phyloP scores from a whole-genome alignment of 176 grass and related monocot species.

The Thinopyrum elongatum region DNA sequence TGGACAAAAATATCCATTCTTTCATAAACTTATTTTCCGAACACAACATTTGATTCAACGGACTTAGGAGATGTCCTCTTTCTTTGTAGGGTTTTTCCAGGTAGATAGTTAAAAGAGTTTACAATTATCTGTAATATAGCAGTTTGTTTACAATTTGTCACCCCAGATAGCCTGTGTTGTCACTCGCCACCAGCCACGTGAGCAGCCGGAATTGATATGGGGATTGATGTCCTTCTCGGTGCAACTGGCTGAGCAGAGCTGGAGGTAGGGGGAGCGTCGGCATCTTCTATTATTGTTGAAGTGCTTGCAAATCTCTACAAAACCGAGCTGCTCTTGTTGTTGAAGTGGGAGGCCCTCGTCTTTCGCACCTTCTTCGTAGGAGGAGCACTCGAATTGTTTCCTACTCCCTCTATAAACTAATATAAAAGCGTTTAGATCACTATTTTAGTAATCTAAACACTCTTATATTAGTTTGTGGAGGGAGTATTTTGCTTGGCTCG shows the following conservation, averaged over 20 bases:
- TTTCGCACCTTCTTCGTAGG: conserved; percentile 49
- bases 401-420: too few relatives aligned
- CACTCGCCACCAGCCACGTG: too few relatives aligned
- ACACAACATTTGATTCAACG: neutral
- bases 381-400: conserved; percentile 31
- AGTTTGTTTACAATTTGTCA: too few relatives aligned
- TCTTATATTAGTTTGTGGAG: too few relatives aligned
- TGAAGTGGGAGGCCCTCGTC: conserved; percentile 48
- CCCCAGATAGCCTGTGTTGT: neutral
- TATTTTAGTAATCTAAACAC: too few relatives aligned
- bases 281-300: conserved; percentile 11
- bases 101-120: too few relatives aligned
- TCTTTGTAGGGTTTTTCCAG: neutral
- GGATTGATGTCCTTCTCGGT: too few relatives aligned
- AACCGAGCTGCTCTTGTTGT: conserved; percentile 54
- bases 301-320: conserved; percentile 18
- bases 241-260: too few relatives aligned
- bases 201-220: too few relatives aligned
- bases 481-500: conserved; percentile 21
- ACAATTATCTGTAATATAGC: too few relatives aligned
- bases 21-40: neutral
- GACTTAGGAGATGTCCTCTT: neutral
- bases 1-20: neutral
- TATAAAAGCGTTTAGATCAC: too few relatives aligned
- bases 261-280: too few relatives aligned